Conservation (phyloP, 805 yeast species). For the Ogataea wickerhamii region DNA sequence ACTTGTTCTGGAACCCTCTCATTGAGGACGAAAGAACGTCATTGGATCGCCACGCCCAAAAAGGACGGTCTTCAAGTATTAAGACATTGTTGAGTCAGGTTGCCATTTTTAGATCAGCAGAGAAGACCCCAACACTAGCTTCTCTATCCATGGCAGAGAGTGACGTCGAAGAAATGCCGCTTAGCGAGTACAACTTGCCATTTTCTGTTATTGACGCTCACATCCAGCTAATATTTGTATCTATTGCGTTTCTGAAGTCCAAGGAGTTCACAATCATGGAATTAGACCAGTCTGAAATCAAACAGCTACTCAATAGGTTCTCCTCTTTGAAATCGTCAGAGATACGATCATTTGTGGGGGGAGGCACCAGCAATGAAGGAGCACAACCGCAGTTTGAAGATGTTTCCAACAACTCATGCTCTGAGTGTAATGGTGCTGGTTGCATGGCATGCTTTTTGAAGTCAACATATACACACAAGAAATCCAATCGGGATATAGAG, state of each 20-base stretch:
- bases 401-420: slow-evolving; percentile 4
- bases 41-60: slow-evolving; percentile 2
- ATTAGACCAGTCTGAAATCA: slow-evolving; percentile 84
- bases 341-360: slow-evolving; percentile 26
- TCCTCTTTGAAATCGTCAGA: slow-evolving; percentile 40
- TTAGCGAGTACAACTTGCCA: slow-evolving; percentile 34
- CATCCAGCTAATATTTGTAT: slow-evolving; percentile 68
- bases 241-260: slow-evolving; percentile 75
- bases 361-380: slow-evolving; percentile 9
- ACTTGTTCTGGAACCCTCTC: slow-evolving; percentile 55
- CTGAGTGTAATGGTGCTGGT: slow-evolving; percentile 12
- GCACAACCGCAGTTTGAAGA: slow-evolving; percentile 4
- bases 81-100: slow-evolving; percentile 27
- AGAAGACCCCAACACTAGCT: slow-evolving; percentile 29
- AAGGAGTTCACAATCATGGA: slow-evolving; percentile 76
- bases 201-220: slow-evolving; percentile 70
- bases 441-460: slow-evolving; percentile 8
- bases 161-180: slow-evolving; percentile 25
- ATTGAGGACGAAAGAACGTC: slow-evolving; percentile 16
- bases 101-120: slow-evolving; percentile 19
- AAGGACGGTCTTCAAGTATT: slow-evolving; percentile 31
- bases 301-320: slow-evolving; percentile 65
- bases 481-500: slow-evolving; percentile 54
- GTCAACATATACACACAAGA: slow-evolving; percentile 15
- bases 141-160: slow-evolving; percentile 15